These are phyloP conservation scores for Astragalus membranaceus DNA, from an alignment of 306 rosid species.

Conservation along the genomic window DNA sequence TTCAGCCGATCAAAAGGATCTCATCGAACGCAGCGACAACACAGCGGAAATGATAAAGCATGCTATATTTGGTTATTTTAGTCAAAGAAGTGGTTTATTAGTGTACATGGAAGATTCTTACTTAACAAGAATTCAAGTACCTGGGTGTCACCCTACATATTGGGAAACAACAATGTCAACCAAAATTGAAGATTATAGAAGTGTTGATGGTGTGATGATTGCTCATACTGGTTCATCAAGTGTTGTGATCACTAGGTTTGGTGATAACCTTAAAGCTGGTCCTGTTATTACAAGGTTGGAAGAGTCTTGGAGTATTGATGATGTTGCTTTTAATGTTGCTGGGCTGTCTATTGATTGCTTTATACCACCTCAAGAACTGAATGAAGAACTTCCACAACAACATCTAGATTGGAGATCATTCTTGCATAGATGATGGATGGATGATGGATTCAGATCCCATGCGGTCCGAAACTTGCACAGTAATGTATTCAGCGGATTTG, in stretches of 20 bases:
- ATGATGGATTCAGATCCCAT: background rate
- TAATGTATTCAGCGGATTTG: background rate
- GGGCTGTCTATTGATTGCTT: conserved; percentile 87
- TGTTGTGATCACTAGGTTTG: conserved; percentile 65
- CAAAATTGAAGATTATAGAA: conserved; percentile 60
- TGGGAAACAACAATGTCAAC: conserved; percentile 98
- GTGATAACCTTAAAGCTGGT: conserved; percentile 66
- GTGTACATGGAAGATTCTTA: conserved; percentile 76
- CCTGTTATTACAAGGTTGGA: conserved; percentile 63
- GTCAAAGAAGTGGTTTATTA: conserved; percentile 79
- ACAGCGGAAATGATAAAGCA: conserved; percentile 96
- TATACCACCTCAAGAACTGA: conserved; percentile 74
- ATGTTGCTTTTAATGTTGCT: conserved; percentile 73
- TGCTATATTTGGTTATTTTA: conserved; percentile 71
- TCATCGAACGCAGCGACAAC: conserved; percentile 68
- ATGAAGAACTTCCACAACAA: conserved; percentile 33
- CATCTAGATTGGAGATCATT: conserved; percentile 54
- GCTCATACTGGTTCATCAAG: conserved; percentile 71
- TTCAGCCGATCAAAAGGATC: conserved; percentile 67
- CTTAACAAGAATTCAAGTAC: conserved; percentile 80
- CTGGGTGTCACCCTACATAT: conserved; percentile 70
- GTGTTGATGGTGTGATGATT: conserved; percentile 70
- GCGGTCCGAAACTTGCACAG: background rate
- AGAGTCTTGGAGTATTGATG: conserved; percentile 84
- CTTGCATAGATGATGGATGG: conserved; percentile 23